Conservation (phyloP, 129 eudicot genomes). For the Solidago caesia region DNA sequence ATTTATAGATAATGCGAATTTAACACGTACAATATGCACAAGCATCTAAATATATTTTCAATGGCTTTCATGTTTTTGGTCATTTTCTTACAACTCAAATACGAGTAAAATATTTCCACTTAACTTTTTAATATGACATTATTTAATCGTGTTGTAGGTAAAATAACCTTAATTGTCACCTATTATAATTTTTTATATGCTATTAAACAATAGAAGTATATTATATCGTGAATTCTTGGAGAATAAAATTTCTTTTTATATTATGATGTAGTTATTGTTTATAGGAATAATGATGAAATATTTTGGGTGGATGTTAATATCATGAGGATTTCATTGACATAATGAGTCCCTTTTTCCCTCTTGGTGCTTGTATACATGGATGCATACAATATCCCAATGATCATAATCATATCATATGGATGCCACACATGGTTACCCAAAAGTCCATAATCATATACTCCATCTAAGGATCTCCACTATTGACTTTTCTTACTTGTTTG, state of each 20-base stretch:
- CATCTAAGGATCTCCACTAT: conserved; percentile 22
- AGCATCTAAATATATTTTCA: too few species aligned
- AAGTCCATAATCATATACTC: conserved; percentile 25
- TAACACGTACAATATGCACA: too few species aligned
- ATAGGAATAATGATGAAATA: conserved; percentile 21
- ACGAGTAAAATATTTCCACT: background rate
- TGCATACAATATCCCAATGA: conserved; percentile 23
- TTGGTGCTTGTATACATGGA: conserved; percentile 39
- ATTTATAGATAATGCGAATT: too few species aligned
- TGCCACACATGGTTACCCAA: background rate
- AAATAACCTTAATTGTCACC: background rate
- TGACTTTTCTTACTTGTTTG: background rate
- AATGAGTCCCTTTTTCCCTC: conserved; percentile 20
- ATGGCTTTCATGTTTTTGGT: too few species aligned
- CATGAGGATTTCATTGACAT: conserved; percentile 33
- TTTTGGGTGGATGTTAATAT: conserved; percentile 28
- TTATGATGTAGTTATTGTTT: conserved; percentile 20
- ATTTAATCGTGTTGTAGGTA: background rate
- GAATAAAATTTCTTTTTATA: background rate
- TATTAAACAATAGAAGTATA: background rate
- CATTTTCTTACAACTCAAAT: background rate
- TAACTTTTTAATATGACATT: too few species aligned
- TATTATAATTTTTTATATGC: too few species aligned
- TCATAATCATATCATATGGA: background rate
- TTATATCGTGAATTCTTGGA: background rate